Evolutionary conservation across 2,329 filamentous ascomycete genomes (phyloP).

Genomic region (Arthrocladium fulminans): DNA sequence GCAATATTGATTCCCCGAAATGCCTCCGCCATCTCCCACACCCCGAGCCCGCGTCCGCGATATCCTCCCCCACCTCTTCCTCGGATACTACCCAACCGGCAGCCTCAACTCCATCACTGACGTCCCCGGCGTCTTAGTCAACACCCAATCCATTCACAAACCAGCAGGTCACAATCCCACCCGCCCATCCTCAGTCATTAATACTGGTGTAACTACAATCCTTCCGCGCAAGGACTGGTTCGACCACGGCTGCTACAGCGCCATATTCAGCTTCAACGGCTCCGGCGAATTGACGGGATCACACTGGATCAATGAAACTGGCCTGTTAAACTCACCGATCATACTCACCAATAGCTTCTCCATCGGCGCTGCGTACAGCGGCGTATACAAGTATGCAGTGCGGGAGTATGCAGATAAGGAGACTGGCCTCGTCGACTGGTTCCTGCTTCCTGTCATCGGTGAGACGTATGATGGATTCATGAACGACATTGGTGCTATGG

Average conservation of each 20-base stretch:
- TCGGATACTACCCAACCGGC: constrained; percentile 25
- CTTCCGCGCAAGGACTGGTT: constrained; percentile 36
- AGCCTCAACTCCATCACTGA: constrained; percentile 38
- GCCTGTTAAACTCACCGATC: constrained; percentile 51
- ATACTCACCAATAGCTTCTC: constrained; percentile 51
- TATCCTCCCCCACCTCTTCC: constrained; percentile 29
- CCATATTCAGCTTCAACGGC: constrained; percentile 54
- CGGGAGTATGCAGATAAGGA: constrained; percentile 34
- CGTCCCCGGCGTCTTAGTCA: constrained; percentile 35
- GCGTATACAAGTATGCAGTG: constrained; percentile 49
- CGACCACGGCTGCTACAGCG: constrained; percentile 34
- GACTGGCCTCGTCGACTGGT: constrained; percentile 43
- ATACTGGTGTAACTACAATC: constrained; percentile 39
- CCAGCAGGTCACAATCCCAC: constrained; percentile 26
- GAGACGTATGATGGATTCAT: constrained; percentile 58
- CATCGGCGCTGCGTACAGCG: constrained; percentile 51
- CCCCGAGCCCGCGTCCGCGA: constrained; percentile 26
- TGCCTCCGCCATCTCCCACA: neutral
- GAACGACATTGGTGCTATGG: constrained; percentile 49
- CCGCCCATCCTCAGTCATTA: constrained; percentile 23
- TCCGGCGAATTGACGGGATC: constrained; percentile 54
- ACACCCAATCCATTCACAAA: constrained; percentile 30
- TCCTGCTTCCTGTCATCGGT: constrained; percentile 49
- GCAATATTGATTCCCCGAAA: too few species aligned
- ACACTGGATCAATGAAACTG: constrained; percentile 55